phyloP scores from a whole-genome alignment of 2,329 filamentous ascomycete species.

The Paecilomyces formosus region DNA sequence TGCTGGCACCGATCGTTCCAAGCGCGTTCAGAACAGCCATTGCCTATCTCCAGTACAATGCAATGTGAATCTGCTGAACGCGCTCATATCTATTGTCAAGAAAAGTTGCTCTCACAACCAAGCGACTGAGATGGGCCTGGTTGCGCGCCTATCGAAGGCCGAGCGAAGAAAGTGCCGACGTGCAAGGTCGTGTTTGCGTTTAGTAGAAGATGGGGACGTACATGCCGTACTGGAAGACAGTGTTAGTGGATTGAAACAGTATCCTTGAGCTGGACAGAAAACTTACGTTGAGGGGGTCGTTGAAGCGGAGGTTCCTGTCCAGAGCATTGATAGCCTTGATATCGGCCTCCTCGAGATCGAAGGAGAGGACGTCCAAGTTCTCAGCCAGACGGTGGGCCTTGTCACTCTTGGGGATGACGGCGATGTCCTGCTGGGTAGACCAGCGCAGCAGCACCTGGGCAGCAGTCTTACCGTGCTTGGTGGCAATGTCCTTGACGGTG shows the following conservation, averaged over 20 bases:
- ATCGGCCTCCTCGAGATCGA: constrained; percentile 59
- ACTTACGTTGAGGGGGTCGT: constrained; percentile 65
- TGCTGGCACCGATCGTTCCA: background rate
- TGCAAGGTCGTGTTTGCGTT: background rate
- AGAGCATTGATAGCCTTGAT: constrained; percentile 59
- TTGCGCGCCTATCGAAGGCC: background rate
- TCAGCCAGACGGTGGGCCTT: constrained; percentile 49
- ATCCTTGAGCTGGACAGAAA: background rate
- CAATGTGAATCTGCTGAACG: background rate
- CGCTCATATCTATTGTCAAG: background rate
- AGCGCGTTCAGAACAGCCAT: background rate
- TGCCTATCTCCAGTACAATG: background rate
- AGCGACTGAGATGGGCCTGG: background rate
- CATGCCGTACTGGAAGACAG: constrained; percentile 37
- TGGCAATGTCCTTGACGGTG: constrained; percentile 56
- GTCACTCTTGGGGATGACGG: constrained; percentile 75
- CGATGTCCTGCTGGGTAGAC: constrained; percentile 74
- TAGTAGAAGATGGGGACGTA: constrained; percentile 26
- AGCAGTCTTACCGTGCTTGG: constrained; percentile 64
- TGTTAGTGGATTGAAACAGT: constrained; percentile 17
- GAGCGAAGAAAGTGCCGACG: background rate
- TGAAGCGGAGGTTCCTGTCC: constrained; percentile 64
- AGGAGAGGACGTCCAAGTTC: constrained; percentile 61
- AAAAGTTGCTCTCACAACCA: background rate
- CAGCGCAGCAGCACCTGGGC: constrained; percentile 80